Evolutionary conservation across 164 flowering plant species (phyloP).

Genomic region (Hamamelis virginiana): DNA sequence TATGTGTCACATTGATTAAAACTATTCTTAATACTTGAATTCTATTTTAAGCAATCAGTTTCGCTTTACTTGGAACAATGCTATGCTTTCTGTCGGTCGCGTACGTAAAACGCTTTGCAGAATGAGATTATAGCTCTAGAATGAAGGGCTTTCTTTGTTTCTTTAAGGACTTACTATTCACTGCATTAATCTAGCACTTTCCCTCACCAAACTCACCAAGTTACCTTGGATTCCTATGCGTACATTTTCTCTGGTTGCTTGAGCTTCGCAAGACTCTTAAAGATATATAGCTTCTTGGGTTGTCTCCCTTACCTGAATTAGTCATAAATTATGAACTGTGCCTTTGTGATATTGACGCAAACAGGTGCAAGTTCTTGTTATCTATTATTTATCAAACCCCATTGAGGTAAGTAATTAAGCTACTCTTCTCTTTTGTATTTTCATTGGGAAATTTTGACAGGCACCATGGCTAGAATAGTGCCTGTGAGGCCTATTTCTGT

Average conservation of each 20-base stretch:
- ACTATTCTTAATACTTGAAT: conserved; percentile 9
- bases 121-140: too few relatives aligned
- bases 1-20: too few relatives aligned
- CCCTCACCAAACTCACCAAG: conserved; percentile 8
- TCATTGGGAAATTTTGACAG: too few relatives aligned
- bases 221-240: conserved; percentile 15
- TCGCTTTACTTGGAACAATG: not conserved
- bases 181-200: not conserved
- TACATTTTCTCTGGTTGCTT: not conserved
- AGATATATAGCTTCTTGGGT: not conserved
- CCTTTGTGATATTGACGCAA: too few relatives aligned
- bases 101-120: not conserved
- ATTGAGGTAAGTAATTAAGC: too few relatives aligned
- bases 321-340: too few relatives aligned
- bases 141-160: not conserved
- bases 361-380: too few relatives aligned
- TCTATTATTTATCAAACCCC: too few relatives aligned
- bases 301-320: too few relatives aligned
- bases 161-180: not conserved
- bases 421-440: too few relatives aligned
- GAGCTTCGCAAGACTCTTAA: not conserved
- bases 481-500: not conserved
- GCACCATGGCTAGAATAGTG: not conserved
- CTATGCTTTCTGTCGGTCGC: not conserved
- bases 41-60: conserved; percentile 10